Evolutionary conservation across 108 stramenopile species (phyloP), one percentile per base, ranked within the genome.

Genomic region (Conticribra guillardii): DNA sequence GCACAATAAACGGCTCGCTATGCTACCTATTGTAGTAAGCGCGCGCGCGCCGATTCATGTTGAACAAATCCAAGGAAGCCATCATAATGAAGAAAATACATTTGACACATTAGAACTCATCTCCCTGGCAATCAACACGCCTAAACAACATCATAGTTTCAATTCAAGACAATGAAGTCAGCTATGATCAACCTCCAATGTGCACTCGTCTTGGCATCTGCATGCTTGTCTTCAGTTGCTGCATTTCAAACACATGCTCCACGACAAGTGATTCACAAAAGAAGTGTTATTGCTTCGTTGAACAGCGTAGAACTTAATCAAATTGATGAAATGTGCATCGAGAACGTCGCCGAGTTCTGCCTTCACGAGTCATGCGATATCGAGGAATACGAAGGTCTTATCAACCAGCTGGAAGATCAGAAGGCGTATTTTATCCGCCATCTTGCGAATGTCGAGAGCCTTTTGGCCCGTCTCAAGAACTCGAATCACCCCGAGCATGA

Each of bases 301-400:
- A 68, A 54, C n/a, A n/a, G 55, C 18, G 27, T 24, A 37, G 72
- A 79, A 37, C 71, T 82, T 23, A 79, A 56, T 41, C 66, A 72
- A 41, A 73, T 81, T 44, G 80, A 84, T 57, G 67, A 73, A 63
- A 84, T 84, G 83, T 67, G 74, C 47, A 78, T 84, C 22, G 76
- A 84, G 54, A 84, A 84, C 32, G 76, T 68, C 18, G 83, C 83
- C 23, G 80, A 81, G 32, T 73, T 81, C 41, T 84, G 83, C 61
- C 64, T 84, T 31, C 70, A 78, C 44, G 82, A 71, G 17, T 46
- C 76, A n/a, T 84, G 83, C 54, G 65, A 77, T 37, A 27, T 81
- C 24, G 80, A 81, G 23, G 80, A 84, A 45, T 68, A 84, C 47
- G 80, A 81, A 45, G 83, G 80, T 16, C 58, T 84, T 32, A 64